These are phyloP conservation scores for Neospermospora avenae DNA, from an alignment of 2,329 filamentous ascomycete genomes.

Conservation along the genomic window DNA sequence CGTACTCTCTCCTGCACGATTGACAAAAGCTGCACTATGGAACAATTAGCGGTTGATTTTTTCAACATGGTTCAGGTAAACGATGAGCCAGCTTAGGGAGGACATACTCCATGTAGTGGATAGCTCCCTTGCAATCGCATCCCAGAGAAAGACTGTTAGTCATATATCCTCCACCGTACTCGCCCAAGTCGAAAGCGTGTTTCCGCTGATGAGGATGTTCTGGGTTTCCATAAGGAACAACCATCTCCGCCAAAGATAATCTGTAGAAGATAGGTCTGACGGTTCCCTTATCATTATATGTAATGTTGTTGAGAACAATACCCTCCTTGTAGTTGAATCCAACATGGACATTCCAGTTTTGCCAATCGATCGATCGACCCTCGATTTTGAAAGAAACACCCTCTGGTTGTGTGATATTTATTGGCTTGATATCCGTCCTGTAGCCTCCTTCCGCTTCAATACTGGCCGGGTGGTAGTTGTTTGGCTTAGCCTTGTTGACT, in stretches of 20 bases:
- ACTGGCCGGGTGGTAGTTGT: conserved; percentile 75
- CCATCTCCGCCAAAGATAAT: conserved; percentile 88
- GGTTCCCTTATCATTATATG: conserved; percentile 79
- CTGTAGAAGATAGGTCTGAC: conserved; percentile 82
- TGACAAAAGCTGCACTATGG: conserved; percentile 71
- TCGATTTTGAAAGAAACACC: conserved; percentile 82
- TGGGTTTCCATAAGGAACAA: conserved; percentile 83
- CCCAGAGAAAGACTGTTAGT: conserved; percentile 73
- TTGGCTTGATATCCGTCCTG: conserved; percentile 75
- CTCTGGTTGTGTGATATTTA: conserved; percentile 83
- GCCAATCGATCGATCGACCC: conserved; percentile 76
- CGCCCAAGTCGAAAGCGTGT: conserved; percentile 76
- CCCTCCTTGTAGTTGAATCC: conserved; percentile 96
- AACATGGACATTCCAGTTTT: conserved; percentile 90
- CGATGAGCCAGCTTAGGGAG: too few species aligned
- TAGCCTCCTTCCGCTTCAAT: conserved; percentile 74
- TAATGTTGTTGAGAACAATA: conserved; percentile 85
- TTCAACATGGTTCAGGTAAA: too few species aligned
- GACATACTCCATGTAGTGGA: conserved; percentile 70
- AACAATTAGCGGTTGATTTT: neutral
- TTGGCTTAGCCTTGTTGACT: conserved; percentile 65
- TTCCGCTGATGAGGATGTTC: conserved; percentile 78
- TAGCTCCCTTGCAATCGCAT: conserved; percentile 85
- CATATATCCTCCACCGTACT: conserved; percentile 82
- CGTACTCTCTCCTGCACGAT: conserved; percentile 68